Percentiles rank a stretch among this genome's conserved stretches.
These are phyloP conservation scores for Phytophthora fragariaefolia DNA, from an alignment of 352 stramenopile species.

Conservation along the genomic window DNA sequence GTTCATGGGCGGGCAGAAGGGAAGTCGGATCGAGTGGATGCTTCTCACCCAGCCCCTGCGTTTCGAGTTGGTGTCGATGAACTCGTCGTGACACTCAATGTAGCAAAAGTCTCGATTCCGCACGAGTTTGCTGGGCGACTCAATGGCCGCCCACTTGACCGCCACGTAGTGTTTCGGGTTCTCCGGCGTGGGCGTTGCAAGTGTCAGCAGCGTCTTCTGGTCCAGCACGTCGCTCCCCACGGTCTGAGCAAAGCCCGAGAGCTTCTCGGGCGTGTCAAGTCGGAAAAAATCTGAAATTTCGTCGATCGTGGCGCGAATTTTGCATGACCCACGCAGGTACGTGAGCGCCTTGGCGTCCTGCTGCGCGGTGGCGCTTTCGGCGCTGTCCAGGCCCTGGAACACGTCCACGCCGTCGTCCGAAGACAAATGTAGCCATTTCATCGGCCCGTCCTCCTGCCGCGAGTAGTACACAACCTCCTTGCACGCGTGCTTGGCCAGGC, in stretches of 20 bases:
- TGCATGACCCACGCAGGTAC: conserved; percentile 71
- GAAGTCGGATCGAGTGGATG: conserved; percentile 81
- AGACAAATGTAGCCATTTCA: conserved; percentile 81
- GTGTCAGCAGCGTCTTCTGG: conserved; percentile 76
- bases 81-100: conserved; percentile 87
- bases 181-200: conserved; percentile 63
- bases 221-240: conserved; percentile 83
- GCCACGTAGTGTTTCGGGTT: conserved; percentile 88
- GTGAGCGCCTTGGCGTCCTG: conserved; percentile 52
- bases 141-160: conserved; percentile 83
- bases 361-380: conserved; percentile 8
- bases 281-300: conserved; percentile 85
- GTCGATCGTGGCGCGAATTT: conserved; percentile 80
- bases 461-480: conserved; percentile 90
- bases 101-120: conserved; percentile 87
- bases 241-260: conserved; percentile 70
- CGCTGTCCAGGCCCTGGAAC: conserved; percentile 74
- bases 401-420: conserved; percentile 78
- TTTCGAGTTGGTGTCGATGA: conserved; percentile 75
- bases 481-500: conserved; percentile 77
- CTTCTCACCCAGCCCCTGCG: conserved; percentile 78
- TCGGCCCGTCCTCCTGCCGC: conserved; percentile 63
- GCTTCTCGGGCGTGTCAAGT: conserved; percentile 75
- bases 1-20: conserved; percentile 67
- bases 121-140: conserved; percentile 77